Evolutionary conservation across 345 rosid genomes (phyloP).

Genomic region (Rubroshorea leprosula): DNA sequence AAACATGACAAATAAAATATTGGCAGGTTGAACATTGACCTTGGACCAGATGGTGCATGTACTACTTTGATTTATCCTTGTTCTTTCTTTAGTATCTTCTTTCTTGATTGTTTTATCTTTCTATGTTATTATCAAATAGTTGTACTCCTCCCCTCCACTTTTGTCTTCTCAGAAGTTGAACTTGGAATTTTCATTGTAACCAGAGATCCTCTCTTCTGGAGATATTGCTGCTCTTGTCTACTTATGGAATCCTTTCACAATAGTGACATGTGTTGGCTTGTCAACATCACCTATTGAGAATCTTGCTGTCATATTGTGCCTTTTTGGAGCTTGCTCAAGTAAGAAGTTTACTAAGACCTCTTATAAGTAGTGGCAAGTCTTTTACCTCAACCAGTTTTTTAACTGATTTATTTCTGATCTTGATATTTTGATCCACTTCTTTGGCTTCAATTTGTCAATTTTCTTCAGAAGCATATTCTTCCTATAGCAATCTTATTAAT

Average conservation of each 20-base stretch:
- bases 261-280: constrained; percentile 74
- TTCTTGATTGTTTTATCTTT: too few species aligned
- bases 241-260: constrained; percentile 89
- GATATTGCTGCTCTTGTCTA: constrained; percentile 83
- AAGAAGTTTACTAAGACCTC: constrained; percentile 24
- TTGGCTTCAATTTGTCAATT: not conserved
- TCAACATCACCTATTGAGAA: constrained; percentile 87
- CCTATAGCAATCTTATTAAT: not conserved
- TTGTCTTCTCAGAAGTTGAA: too few species aligned
- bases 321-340: constrained; percentile 77
- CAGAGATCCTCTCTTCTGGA: constrained; percentile 59
- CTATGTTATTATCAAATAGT: not conserved
- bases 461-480: not conserved
- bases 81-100: too few species aligned
- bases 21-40: too few species aligned
- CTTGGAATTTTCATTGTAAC: constrained; percentile 11
- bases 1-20: too few species aligned
- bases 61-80: too few species aligned
- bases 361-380: not conserved
- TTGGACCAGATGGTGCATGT: too few species aligned
- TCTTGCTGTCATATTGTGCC: constrained; percentile 52
- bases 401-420: not conserved
- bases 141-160: too few species aligned
- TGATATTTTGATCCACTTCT: not conserved
- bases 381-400: not conserved